Percentiles rank a stretch among this genome's conserved stretches.
phyloP scores from a whole-genome alignment of 768 basidiomycete species.

The Trametopsis cervina region DNA sequence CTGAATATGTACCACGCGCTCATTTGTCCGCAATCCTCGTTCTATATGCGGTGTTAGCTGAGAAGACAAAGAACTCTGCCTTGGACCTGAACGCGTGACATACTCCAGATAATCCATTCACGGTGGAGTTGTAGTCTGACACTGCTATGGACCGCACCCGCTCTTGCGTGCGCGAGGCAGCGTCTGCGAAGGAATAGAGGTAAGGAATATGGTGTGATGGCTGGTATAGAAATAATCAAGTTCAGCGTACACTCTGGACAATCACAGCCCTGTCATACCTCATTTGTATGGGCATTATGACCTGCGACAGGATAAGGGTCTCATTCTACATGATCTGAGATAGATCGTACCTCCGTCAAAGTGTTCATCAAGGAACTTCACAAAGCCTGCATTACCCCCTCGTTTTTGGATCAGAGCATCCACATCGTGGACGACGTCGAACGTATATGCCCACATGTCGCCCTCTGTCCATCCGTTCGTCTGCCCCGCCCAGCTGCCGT shows the following conservation, averaged over 20 bases:
- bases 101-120: conserved; percentile 69
- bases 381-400: conserved; percentile 62
- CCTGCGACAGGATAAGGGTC: conserved; percentile 40
- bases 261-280: conserved; percentile 36
- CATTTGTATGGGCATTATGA: conserved; percentile 79
- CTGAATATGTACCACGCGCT: conserved; percentile 85
- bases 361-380: conserved; percentile 56
- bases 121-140: conserved; percentile 58
- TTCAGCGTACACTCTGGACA: too few relatives aligned
- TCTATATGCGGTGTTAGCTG: conserved; percentile 33
- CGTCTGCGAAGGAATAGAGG: conserved; percentile 66
- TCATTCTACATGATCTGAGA: not conserved
- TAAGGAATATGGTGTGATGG: conserved; percentile 87
- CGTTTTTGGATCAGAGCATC: conserved; percentile 52
- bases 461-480: conserved; percentile 81
- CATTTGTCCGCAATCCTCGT: conserved; percentile 90
- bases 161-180: conserved; percentile 63
- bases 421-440: conserved; percentile 70
- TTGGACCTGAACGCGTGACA: conserved; percentile 16
- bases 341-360: conserved; percentile 36
- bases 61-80: not conserved
- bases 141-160: conserved; percentile 62
- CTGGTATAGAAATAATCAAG: conserved; percentile 26
- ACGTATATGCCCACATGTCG: conserved; percentile 71
- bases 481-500: conserved; percentile 64